These are phyloP conservation scores for Phytopythium litorale DNA, from an alignment of 352 stramenopile species.

Conservation along the genomic window DNA sequence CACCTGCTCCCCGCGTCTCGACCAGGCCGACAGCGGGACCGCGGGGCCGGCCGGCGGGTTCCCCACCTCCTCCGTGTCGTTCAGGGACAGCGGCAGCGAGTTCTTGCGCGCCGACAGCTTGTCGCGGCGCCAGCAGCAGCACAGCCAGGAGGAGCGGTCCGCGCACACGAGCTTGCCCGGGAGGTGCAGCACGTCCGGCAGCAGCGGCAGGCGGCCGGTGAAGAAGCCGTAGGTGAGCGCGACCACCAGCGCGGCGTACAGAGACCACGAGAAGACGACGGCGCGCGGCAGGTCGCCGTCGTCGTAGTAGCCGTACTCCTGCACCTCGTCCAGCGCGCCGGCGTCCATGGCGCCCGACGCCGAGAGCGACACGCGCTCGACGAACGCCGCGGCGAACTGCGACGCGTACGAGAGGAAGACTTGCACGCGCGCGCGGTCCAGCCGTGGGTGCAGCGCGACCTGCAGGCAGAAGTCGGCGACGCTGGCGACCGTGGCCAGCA, in stretches of 20 bases:
- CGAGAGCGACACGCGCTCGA: neutral
- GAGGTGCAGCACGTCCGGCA: constrained; percentile 44
- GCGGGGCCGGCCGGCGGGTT: constrained; percentile 1
- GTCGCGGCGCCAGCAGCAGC: constrained; percentile 29
- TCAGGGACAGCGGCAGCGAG: constrained; percentile 28
- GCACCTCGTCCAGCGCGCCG: constrained; percentile 32
- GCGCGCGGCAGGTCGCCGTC: constrained; percentile 33
- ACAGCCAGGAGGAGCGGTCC: constrained; percentile 7
- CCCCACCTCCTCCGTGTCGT: constrained; percentile 6
- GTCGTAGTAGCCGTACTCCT: constrained; percentile 19
- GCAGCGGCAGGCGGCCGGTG: constrained; percentile 40
- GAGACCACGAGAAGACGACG: constrained; percentile 45
- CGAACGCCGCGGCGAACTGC: constrained; percentile 52
- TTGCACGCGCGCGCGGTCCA: constrained; percentile 64
- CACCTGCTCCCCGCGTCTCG: constrained; percentile 2
- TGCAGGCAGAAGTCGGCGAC: constrained; percentile 71
- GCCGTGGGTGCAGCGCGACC: constrained; percentile 58
- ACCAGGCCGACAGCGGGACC: constrained; percentile 7
- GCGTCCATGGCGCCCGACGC: constrained; percentile 16
- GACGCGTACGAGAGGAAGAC: constrained; percentile 65
- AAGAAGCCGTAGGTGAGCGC: constrained; percentile 58
- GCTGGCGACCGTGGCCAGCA: constrained; percentile 52
- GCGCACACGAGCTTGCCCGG: constrained; percentile 14
- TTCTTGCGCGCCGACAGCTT: constrained; percentile 37
- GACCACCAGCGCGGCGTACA: constrained; percentile 41